Evolutionary conservation across 805 yeast genomes (phyloP).

Genomic region (Candida vartiovaarae): DNA sequence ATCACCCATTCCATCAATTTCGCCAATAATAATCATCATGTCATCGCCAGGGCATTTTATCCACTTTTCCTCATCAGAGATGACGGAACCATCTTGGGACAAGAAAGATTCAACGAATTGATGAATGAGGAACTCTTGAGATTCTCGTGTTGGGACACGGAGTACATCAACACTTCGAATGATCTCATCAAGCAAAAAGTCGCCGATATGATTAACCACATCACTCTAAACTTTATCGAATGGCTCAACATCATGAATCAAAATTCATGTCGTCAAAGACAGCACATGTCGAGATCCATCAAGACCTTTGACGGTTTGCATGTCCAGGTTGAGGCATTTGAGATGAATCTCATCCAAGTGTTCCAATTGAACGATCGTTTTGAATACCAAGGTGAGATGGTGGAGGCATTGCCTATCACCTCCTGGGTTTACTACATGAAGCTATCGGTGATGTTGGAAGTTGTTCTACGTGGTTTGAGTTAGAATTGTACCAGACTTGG

Average conservation of each 20-base stretch:
- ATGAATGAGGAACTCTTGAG: slow-evolving; percentile 37
- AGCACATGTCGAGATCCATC: slow-evolving; percentile 51
- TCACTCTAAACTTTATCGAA: slow-evolving; percentile 39
- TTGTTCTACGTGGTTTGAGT: slow-evolving; percentile 63
- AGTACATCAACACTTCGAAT: slow-evolving; percentile 23
- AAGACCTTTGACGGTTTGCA: slow-evolving; percentile 74
- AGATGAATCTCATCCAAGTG: slow-evolving; percentile 33
- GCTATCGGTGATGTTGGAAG: slow-evolving; percentile 62
- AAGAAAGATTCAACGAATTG: slow-evolving; percentile 31
- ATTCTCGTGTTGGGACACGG: slow-evolving; percentile 32
- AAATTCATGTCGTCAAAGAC: slow-evolving; percentile 81
- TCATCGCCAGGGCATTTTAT: slow-evolving; percentile 53
- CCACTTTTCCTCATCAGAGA: slow-evolving; percentile 59
- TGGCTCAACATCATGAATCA: slow-evolving; percentile 41
- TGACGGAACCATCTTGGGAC: slow-evolving; percentile 52
- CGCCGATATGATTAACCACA: slow-evolving; percentile 34
- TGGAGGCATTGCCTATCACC: slow-evolving; percentile 56
- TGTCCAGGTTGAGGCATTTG: slow-evolving; percentile 63
- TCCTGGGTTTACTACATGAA: slow-evolving; percentile 66
- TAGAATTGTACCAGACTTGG: slow-evolving; percentile 64
- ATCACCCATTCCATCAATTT: slow-evolving; percentile 28
- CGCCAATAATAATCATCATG: slow-evolving; percentile 29
- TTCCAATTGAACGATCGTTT: slow-evolving; percentile 28
- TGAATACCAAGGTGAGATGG: slow-evolving; percentile 13
- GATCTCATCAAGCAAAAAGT: slow-evolving; percentile 18